Percentiles rank a stretch among this genome's conserved stretches.
phyloP scores from a whole-genome alignment of 1,139 yeast genomes.

The Blastobotrys elegans region DNA sequence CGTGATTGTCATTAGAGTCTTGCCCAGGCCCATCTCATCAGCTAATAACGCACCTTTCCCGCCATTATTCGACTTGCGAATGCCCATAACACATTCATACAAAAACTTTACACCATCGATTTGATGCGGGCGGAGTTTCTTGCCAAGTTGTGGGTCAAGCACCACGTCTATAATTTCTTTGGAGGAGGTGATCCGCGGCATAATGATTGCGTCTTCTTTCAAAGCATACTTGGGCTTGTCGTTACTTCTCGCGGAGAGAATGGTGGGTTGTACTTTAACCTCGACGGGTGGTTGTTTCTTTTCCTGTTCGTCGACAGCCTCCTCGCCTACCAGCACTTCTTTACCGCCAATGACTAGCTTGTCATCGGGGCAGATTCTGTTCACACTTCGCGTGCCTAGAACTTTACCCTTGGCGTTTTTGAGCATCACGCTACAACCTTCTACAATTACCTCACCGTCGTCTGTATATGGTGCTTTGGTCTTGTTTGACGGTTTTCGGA shows the following conservation, averaged over 20 bases:
- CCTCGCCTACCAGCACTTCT: conserved; percentile 12
- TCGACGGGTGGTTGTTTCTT: neutral
- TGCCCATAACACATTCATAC: conserved; percentile 77
- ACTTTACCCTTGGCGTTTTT: conserved; percentile 5
- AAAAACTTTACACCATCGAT: conserved; percentile 74
- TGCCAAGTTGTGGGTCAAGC: conserved; percentile 61
- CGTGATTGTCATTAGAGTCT: conserved; percentile 81
- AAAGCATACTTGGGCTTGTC: conserved; percentile 41
- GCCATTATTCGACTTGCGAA: conserved; percentile 38
- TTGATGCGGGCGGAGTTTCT: conserved; percentile 73
- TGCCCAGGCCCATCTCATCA: conserved; percentile 97
- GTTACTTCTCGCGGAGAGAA: neutral
- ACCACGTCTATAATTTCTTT: conserved; percentile 48
- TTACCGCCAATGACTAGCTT: conserved; percentile 13
- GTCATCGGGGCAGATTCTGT: conserved; percentile 5
- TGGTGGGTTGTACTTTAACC: neutral
- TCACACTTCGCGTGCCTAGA: neutral
- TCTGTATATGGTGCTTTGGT: conserved; percentile 5
- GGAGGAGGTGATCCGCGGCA: conserved; percentile 37
- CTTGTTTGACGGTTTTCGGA: conserved; percentile 6
- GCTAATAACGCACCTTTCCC: conserved; percentile 82
- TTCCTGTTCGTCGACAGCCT: neutral
- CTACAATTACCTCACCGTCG: conserved; percentile 6
- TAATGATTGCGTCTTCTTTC: conserved; percentile 39
- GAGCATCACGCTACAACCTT: neutral